Evolutionary conservation across 192 early-diverging fungal genomes (phyloP), one percentile per base, ranked within the genome.

Genomic region (Coemansia guatemalensis): DNA sequence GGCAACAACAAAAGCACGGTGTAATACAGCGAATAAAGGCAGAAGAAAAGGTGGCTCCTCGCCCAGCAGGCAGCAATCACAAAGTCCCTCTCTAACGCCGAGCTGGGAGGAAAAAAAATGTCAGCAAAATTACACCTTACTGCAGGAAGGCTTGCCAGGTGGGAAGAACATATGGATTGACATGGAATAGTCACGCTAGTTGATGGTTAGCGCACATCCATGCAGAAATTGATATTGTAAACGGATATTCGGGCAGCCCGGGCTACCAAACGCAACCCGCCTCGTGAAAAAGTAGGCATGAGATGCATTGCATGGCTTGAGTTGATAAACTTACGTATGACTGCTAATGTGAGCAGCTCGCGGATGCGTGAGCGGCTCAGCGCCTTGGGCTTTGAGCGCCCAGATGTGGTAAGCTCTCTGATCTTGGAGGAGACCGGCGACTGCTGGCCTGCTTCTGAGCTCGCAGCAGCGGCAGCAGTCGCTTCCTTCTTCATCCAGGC

Each of bases 301-400:
- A 21, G 32, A 58, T 21, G 35, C 57, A 5, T 41, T 24, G 22
- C 0, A 21, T 25, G 25, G 17, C 57, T 44, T 24, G 14, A 58
- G 25, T 20, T 6, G 30, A n/a, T 9, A 7, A 62, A 78, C 76
- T 71, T 81, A 81, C 78, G 64, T 68, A 74, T 81, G 65, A 81
- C 63, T 25, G 78, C 72, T 22, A 70, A 58, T 8, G 68, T 81
- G 24, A 81, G 62, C 24, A 81, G 55, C 54, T 81, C 78, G 58
- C 78, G 72, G 39, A 68, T 56, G 39, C 78, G 78, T 8, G 71
- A 56, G 26, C 68, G 71, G 22, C 78, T 81, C 18, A 81, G 72
- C 18, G 72, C 58, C 56, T 81, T 81, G 30, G 65, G 32, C 58
- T 74, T 81, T 48, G 68, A 48, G 29, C 62, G 65, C 2, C 53